These are phyloP conservation scores for Colletotrichum sp. DNA, from an alignment of 2,329 filamentous ascomycete species.

Conservation along the genomic window DNA sequence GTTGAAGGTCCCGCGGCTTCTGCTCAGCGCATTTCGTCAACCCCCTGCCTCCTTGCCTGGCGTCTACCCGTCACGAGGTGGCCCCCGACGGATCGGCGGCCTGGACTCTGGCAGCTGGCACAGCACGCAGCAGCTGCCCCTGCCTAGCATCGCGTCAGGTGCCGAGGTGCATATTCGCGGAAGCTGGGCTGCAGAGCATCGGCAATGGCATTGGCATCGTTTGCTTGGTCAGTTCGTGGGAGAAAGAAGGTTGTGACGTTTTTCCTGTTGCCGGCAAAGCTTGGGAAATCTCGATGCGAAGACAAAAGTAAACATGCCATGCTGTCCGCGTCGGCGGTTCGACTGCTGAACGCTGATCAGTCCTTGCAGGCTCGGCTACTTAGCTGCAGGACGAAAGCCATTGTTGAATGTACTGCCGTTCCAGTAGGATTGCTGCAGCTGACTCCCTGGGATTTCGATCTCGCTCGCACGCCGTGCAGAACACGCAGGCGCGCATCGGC, in stretches of 20 bases:
- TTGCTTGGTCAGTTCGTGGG: neutral
- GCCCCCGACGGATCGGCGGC: conserved; percentile 1
- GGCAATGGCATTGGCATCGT: neutral
- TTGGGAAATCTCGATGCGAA: neutral
- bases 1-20: neutral
- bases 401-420: neutral
- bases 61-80: conserved; percentile 10
- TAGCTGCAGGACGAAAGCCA: neutral
- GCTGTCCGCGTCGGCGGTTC: neutral
- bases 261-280: neutral
- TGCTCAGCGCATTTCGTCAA: neutral
- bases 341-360: neutral
- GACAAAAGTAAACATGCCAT: neutral
- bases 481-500: neutral
- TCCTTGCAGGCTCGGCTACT: neutral
- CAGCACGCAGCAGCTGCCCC: neutral
- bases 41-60: neutral
- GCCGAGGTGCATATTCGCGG: neutral
- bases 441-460: neutral
- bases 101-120: conserved; percentile 12
- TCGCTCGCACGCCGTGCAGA: neutral
- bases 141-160: neutral
- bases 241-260: neutral
- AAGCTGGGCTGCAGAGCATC: neutral
- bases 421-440: neutral